phyloP scores from a whole-genome alignment of 1,284 basidiomycete genomes.

The Rhodofomes roseus region DNA sequence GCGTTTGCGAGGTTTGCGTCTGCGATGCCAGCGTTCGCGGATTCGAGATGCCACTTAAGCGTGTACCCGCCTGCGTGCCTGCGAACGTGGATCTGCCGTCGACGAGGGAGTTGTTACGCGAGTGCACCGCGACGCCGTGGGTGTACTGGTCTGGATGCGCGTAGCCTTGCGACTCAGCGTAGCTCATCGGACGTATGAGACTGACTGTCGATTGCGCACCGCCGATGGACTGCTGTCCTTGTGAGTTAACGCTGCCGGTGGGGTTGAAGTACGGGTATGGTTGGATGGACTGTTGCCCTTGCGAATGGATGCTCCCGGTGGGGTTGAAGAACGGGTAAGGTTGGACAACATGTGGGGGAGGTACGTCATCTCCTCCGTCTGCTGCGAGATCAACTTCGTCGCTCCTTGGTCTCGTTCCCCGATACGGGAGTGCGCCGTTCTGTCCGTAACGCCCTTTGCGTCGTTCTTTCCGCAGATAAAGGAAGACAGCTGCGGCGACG shows the following conservation, averaged over 20 bases:
- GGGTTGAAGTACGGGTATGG: not conserved
- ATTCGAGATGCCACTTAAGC: constrained; percentile 6
- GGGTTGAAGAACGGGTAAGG: constrained; percentile 4
- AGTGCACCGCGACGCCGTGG: not conserved
- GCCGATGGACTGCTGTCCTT: not conserved
- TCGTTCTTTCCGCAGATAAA: constrained; percentile 19
- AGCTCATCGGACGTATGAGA: constrained; percentile 1
- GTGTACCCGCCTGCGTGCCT: not conserved
- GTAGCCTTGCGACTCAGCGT: constrained; percentile 1
- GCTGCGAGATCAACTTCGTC: constrained; percentile 3
- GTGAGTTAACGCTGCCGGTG: not conserved
- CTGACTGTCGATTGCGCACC: not conserved
- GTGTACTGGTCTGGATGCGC: not conserved
- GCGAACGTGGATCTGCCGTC: not conserved
- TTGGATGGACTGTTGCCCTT: not conserved
- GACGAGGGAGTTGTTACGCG: constrained; percentile 1
- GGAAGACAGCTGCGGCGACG: constrained; percentile 19
- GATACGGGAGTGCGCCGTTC: constrained; percentile 5
- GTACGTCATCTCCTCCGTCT: constrained; percentile 2
- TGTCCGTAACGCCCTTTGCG: constrained; percentile 14
- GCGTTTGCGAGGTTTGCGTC: constrained; percentile 8
- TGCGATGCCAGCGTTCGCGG: no score
- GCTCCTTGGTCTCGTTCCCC: not conserved
- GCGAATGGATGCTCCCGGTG: not conserved
- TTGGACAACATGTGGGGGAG: constrained; percentile 1